These are phyloP conservation scores for Choiromyces venosus DNA, from an alignment of 495 filamentous ascomycete genomes.

Conservation along the genomic window DNA sequence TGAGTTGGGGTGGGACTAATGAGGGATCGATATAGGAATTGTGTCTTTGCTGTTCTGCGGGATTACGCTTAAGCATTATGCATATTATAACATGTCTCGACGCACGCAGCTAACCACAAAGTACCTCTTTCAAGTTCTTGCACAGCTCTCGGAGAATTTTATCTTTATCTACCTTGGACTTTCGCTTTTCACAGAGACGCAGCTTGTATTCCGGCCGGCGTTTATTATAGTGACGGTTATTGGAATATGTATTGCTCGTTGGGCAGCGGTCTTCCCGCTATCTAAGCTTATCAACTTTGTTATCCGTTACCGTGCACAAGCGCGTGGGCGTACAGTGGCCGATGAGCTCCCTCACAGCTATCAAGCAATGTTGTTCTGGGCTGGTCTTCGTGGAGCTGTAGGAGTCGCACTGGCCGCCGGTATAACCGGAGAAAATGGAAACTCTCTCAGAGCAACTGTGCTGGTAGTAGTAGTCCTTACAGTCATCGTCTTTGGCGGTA, in stretches of 20 bases:
- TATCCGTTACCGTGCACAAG: conserved; percentile 78
- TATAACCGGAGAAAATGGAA: conserved; percentile 68
- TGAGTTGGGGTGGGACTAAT: not conserved
- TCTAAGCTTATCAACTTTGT: conserved; percentile 89
- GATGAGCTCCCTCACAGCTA: conserved; percentile 91
- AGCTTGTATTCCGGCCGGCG: conserved; percentile 87
- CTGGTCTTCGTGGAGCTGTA: conserved; percentile 89
- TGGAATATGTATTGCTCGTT: conserved; percentile 85
- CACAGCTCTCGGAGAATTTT: conserved; percentile 96
- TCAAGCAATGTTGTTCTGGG: conserved; percentile 98
- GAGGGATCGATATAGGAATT: conserved; percentile 58
- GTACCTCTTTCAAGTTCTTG: conserved; percentile 90
- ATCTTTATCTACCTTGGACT: conserved; percentile 98
- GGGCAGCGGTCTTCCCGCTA: conserved; percentile 88
- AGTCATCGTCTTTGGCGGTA: conserved; percentile 97
- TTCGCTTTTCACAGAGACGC: conserved; percentile 82
- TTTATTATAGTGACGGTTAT: conserved; percentile 88
- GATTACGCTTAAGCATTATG: conserved; percentile 96
- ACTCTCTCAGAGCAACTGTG: conserved; percentile 79
- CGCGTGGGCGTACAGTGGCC: conserved; percentile 68
- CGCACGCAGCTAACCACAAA: conserved; percentile 97
- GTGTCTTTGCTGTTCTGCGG: conserved; percentile 95
- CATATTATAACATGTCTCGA: conserved; percentile 99
- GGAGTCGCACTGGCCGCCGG: conserved; percentile 94
- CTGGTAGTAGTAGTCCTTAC: conserved; percentile 95